phyloP scores from a whole-genome alignment of 345 rosid genomes.

The Eucalyptus victrix region DNA sequence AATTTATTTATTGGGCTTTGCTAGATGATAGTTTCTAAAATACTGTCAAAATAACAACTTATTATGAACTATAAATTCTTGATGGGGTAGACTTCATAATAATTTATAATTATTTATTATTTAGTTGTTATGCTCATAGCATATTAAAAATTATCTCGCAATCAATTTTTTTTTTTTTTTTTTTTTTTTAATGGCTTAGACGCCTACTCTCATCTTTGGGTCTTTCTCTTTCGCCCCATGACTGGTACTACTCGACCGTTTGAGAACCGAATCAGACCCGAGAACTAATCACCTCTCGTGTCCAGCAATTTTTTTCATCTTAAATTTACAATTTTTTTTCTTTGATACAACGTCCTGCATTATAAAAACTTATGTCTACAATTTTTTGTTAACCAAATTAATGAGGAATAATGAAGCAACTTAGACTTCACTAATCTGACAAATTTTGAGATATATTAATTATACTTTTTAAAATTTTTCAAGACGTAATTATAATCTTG shows the following conservation, averaged over 20 bases:
- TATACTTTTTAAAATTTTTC: background rate
- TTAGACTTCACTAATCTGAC: background rate
- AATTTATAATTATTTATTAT: too few species aligned
- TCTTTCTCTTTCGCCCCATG: too few species aligned
- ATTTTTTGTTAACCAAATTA: background rate
- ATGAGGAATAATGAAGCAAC: accelerated
- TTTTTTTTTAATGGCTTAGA: too few species aligned
- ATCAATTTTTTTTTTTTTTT: too few species aligned
- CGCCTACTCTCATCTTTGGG: too few species aligned
- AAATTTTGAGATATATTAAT: background rate
- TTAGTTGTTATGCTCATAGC: too few species aligned
- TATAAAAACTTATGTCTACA: background rate
- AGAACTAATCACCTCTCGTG: too few species aligned
- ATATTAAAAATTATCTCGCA: too few species aligned
- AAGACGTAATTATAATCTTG: background rate
- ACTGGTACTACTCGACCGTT: accelerated
- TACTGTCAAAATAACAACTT: too few species aligned
- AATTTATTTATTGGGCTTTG: too few species aligned
- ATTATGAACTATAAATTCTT: too few species aligned
- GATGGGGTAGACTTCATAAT: accelerated
- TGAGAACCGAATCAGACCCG: accelerated
- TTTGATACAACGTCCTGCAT: accelerated
- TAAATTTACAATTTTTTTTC: background rate
- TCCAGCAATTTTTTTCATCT: background rate
- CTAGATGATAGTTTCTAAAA: too few species aligned